Evolutionary conservation across 495 filamentous ascomycete genomes (phyloP), one percentile per base, ranked within the genome.

Genomic region (Achaetomiella virescens): DNA sequence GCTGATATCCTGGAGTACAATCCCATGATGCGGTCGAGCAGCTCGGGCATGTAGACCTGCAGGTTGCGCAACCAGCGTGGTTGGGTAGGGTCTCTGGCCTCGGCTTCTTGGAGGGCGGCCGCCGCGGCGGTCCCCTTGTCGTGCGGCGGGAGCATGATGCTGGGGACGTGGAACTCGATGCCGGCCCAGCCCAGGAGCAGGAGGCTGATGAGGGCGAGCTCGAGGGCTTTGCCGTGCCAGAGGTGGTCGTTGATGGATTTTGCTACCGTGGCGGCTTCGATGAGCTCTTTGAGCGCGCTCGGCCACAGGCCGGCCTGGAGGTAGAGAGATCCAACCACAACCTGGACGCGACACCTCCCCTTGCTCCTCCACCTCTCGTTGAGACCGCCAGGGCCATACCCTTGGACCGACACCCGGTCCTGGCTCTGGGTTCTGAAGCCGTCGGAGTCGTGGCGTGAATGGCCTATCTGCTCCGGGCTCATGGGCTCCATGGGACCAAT

Each of bases 181-280:
- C 86, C 87, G 44, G 84, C 79, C 87, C 90, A 95, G 49, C 85
- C 87, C 46, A 95, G 81, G 73, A 97, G 83, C 27, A 97, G 61
- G 56, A 97, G 78, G 66, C 84, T 86, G 44, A 96, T 80, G 14
- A 91, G 72, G 59, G 93, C 87, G 10, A 89, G 84, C 64, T 97
- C 93, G 29, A 97, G 78, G 3, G 88, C 91, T 72, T 97, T 99
- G 12, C 87, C 93, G 76, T 97, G 89, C 93, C 93, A 99, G 8
- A 96, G 67, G 74, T 96, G 88, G 69, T 97, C 93, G 66, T 88
- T 91, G 60, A 85, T 83, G 33, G 82, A 83, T 66, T 87, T 88
- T 15, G 90, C 88, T 58, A 84, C 80, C 11, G 82, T 80, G 8
- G 86, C 89, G 45, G 85, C 86, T 50, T 97, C 91, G 22, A 83